Evolutionary conservation across 2,329 filamentous ascomycete species (phyloP).

Genomic region (Colletotrichum incanum): DNA sequence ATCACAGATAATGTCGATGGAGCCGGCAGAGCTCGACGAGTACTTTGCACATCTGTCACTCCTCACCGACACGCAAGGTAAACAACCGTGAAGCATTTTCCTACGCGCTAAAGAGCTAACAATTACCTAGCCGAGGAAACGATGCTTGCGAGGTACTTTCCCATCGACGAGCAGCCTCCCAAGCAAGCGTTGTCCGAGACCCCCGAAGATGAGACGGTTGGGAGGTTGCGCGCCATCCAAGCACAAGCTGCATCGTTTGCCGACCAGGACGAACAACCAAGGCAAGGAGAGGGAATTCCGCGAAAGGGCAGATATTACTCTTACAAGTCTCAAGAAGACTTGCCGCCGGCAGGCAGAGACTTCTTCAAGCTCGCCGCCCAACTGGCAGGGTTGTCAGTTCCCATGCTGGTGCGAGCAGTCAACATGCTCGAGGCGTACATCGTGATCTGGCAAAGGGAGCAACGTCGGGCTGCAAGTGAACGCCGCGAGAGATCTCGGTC

Average conservation of each 20-base stretch:
- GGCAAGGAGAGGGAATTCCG: not conserved
- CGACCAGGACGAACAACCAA: not conserved
- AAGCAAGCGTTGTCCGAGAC: constrained; percentile 44
- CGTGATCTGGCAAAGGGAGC: constrained; percentile 52
- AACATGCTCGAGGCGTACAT: constrained; percentile 57
- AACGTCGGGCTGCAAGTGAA: constrained; percentile 27
- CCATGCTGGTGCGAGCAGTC: constrained; percentile 54
- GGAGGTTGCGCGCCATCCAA: constrained; percentile 26
- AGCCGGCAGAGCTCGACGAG: constrained; percentile 71
- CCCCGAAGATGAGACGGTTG: constrained; percentile 48
- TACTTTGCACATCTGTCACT: constrained; percentile 69
- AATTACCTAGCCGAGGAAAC: constrained; percentile 27
- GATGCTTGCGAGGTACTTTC: constrained; percentile 53
- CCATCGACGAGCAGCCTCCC: constrained; percentile 47
- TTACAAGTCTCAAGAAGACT: constrained; percentile 49
- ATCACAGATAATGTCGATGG: constrained; percentile 75
- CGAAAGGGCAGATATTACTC: constrained; percentile 34
- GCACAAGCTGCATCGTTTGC: constrained; percentile 27
- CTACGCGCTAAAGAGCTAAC: constrained; percentile 13
- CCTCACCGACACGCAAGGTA: constrained; percentile 54
- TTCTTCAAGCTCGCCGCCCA: constrained; percentile 54
- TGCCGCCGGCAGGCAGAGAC: constrained; percentile 50
- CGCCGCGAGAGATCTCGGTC: constrained; percentile 23
- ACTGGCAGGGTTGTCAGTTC: constrained; percentile 53
- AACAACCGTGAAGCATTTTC: constrained; percentile 50